Evolutionary conservation across 345 rosid genomes (phyloP).

Genomic region (Laguncularia racemosa): DNA sequence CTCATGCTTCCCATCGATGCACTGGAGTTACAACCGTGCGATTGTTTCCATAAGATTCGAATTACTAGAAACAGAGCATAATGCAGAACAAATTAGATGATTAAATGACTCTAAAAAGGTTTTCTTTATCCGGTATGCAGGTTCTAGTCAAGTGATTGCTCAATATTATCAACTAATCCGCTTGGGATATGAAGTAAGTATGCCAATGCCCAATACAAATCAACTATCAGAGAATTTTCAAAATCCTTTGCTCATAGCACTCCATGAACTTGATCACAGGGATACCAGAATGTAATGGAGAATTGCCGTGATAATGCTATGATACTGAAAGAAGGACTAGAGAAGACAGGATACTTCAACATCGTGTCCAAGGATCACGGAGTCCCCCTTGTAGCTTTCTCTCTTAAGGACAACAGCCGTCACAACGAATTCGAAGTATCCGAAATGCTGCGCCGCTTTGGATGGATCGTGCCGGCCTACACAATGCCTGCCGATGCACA

Average conservation of each 20-base stretch:
- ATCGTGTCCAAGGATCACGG: conserved; percentile 81
- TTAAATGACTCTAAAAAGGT: no score
- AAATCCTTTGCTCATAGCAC: background rate
- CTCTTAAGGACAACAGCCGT: conserved; percentile 59
- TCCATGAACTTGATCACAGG: conserved; percentile 22
- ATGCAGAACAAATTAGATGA: no score
- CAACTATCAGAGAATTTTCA: background rate
- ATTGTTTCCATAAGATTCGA: no score
- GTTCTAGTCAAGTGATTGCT: conserved; percentile 75
- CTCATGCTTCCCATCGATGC: no score
- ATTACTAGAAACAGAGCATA: no score
- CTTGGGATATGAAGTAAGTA: conserved; percentile 64
- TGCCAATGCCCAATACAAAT: background rate
- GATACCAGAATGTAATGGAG: conserved; percentile 86
- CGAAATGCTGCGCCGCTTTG: conserved; percentile 75
- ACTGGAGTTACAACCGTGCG: no score
- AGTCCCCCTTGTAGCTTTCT: conserved; percentile 85
- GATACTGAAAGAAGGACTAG: conserved; percentile 67
- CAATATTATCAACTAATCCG: conserved; percentile 91
- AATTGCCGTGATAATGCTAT: conserved; percentile 68
- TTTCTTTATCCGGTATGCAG: conserved; percentile 26
- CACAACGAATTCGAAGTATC: conserved; percentile 77
- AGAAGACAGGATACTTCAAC: conserved; percentile 60
- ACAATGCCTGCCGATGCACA: conserved; percentile 89
- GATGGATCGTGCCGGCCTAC: conserved; percentile 94